These are phyloP conservation scores for Lentinula raphanica DNA, from an alignment of 768 basidiomycete genomes.

Conservation along the genomic window DNA sequence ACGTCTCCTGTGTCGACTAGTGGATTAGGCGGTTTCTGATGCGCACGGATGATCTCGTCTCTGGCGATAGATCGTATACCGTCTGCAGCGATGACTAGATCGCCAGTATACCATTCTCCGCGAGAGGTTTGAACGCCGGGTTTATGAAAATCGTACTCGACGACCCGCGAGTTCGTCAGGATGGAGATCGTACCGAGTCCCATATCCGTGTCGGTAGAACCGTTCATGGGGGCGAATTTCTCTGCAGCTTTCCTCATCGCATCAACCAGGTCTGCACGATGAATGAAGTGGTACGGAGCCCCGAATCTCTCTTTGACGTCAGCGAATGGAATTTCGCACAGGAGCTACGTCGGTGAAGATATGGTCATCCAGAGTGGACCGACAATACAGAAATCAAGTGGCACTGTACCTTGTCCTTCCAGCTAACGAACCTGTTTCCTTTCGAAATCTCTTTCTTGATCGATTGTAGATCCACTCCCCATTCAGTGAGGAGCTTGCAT, in stretches of 20 bases:
- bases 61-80: constrained; percentile 31
- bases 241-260: constrained; percentile 17
- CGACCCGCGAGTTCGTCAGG: background rate
- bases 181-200: too few relatives aligned
- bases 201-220: constrained; percentile 13
- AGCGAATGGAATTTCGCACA: constrained; percentile 22
- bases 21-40: constrained; percentile 8
- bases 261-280: constrained; percentile 27
- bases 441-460: constrained; percentile 17
- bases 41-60: constrained; percentile 24
- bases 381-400: too few relatives aligned
- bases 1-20: constrained; percentile 32
- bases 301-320: constrained; percentile 26
- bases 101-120: constrained; percentile 20
- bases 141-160: constrained; percentile 21
- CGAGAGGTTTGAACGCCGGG: constrained; percentile 12
- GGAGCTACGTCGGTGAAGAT: constrained; percentile 19
- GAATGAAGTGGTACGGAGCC: constrained; percentile 26
- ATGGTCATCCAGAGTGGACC: constrained; percentile 19
- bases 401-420: constrained; percentile 14
- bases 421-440: constrained; percentile 13
- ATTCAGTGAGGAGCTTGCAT: constrained; percentile 19
- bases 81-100: constrained; percentile 32
- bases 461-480: constrained; percentile 21
- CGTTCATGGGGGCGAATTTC: constrained; percentile 19